Percentiles rank a stretch among this genome's conserved stretches.
phyloP scores from a whole-genome alignment of 139 green algal genomes.

The Chlorella sp. region DNA sequence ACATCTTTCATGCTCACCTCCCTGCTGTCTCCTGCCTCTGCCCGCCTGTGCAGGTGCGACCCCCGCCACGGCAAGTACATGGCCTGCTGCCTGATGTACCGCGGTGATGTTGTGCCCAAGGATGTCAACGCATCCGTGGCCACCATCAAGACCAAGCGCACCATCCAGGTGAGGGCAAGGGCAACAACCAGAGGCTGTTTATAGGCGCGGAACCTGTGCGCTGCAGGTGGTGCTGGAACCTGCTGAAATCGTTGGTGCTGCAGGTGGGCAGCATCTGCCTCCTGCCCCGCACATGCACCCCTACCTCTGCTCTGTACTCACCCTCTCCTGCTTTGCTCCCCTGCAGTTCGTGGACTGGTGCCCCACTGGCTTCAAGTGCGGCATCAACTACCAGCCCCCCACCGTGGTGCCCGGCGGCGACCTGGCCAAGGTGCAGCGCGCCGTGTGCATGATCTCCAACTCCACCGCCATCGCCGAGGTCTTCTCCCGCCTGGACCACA shows the following conservation, averaged over 20 bases:
- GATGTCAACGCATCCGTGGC: slow-evolving; percentile 97
- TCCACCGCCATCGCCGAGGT: slow-evolving; percentile 98
- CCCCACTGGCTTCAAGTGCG: slow-evolving; percentile 99
- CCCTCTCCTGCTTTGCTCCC: not conserved
- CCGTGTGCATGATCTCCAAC: slow-evolving; percentile 99
- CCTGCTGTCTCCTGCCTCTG: not conserved
- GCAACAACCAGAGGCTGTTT: too few species aligned
- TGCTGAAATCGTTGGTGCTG: too few species aligned
- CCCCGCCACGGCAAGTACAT: slow-evolving; percentile 98
- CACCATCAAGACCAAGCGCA: slow-evolving; percentile 99
- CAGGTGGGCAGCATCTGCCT: too few species aligned
- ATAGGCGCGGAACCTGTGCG: too few species aligned
- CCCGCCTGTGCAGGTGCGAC: slow-evolving; percentile 64
- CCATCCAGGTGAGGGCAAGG: slow-evolving; percentile 81
- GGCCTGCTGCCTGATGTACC: slow-evolving; percentile 99
- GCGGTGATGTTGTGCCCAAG: slow-evolving; percentile 99
- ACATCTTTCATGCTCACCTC: too few species aligned
- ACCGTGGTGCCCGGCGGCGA: slow-evolving; percentile 97
- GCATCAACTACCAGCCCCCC: slow-evolving; percentile 99
- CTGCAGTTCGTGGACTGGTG: slow-evolving; percentile 96
- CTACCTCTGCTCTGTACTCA: not conserved
- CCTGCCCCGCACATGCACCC: too few species aligned
- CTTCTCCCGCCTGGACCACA: slow-evolving; percentile 98
- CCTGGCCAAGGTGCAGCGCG: slow-evolving; percentile 99
- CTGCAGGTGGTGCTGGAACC: too few species aligned